Evolutionary conservation across 2,329 filamentous ascomycete genomes (phyloP).

Genomic region (Ceratocystis cubensis): DNA sequence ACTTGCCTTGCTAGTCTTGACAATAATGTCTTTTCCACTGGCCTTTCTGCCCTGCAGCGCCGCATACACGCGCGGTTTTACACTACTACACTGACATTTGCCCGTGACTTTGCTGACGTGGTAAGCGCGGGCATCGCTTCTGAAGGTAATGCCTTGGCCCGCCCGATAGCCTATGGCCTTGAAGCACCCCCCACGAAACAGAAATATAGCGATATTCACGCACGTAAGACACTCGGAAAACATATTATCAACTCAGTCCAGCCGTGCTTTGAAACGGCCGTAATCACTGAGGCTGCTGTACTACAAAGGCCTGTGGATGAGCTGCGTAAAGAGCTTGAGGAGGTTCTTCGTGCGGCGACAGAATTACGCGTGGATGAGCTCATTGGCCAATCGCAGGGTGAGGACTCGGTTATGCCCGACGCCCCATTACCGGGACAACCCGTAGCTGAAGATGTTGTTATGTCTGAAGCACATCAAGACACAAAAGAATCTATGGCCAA

Average conservation of each 20-base stretch:
- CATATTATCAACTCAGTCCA: constrained; percentile 77
- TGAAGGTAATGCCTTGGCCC: constrained; percentile 27
- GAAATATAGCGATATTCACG: constrained; percentile 56
- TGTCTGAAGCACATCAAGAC: not conserved
- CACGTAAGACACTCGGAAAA: constrained; percentile 75
- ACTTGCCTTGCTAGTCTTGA: constrained; percentile 41
- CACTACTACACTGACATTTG: constrained; percentile 45
- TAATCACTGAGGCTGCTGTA: constrained; percentile 71
- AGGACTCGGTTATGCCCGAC: constrained; percentile 22
- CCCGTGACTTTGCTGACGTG: constrained; percentile 42
- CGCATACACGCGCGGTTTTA: constrained; percentile 46
- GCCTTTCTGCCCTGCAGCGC: constrained; percentile 38
- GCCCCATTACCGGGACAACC: constrained; percentile 9
- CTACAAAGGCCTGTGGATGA: constrained; percentile 56
- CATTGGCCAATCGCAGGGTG: not conserved
- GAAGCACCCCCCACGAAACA: constrained; percentile 41
- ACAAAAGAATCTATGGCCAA: not conserved
- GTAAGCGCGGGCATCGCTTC: constrained; percentile 42
- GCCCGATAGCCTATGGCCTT: constrained; percentile 27
- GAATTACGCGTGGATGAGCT: constrained; percentile 28
- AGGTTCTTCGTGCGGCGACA: constrained; percentile 56
- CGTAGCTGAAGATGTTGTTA: not conserved
- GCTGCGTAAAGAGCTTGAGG: constrained; percentile 61
- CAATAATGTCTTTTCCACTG: constrained; percentile 45
- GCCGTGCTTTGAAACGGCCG: constrained; percentile 60